Conservation (phyloP, 164 flowering plant species). For the Berberis vulgaris region DNA sequence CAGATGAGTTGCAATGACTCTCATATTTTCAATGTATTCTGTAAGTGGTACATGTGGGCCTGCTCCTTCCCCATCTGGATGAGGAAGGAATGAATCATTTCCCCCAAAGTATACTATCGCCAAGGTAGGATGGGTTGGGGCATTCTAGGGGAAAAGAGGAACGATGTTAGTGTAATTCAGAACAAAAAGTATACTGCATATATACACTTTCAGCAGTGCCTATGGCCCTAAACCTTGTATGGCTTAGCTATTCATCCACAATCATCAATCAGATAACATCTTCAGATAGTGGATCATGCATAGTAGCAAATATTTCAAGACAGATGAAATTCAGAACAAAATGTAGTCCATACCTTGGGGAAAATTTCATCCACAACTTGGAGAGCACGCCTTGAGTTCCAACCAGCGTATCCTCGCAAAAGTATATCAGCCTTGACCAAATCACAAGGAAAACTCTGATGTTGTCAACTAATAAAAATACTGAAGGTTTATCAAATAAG, state of each 20-base stretch:
- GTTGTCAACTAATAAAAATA: too few species aligned
- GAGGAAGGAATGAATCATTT: conserved; percentile 86
- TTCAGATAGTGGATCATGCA: too few species aligned
- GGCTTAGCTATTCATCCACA: too few species aligned
- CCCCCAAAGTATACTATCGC: conserved; percentile 95
- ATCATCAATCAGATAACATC: too few species aligned
- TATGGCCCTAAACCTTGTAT: too few species aligned
- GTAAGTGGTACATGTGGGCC: conserved; percentile 94
- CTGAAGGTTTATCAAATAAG: too few species aligned
- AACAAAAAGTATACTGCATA: too few species aligned
- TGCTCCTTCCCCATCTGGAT: conserved; percentile 73
- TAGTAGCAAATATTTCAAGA: too few species aligned
- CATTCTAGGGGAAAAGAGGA: conserved; percentile 38
- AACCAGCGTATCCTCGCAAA: conserved; percentile 73
- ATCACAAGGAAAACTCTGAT: too few species aligned
- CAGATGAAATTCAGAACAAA: too few species aligned
- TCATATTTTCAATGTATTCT: conserved; percentile 81
- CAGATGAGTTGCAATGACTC: conserved; percentile 59
- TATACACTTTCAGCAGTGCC: too few species aligned
- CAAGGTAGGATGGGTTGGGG: conserved; percentile 62
- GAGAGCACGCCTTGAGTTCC: conserved; percentile 89
- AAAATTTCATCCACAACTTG: conserved; percentile 65
- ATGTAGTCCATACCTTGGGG: conserved; percentile 41
- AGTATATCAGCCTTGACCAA: conserved; percentile 62
- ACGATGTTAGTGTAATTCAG: too few species aligned